phyloP scores from a whole-genome alignment of 352 stramenopile genomes.

The Globisporangium polare region DNA sequence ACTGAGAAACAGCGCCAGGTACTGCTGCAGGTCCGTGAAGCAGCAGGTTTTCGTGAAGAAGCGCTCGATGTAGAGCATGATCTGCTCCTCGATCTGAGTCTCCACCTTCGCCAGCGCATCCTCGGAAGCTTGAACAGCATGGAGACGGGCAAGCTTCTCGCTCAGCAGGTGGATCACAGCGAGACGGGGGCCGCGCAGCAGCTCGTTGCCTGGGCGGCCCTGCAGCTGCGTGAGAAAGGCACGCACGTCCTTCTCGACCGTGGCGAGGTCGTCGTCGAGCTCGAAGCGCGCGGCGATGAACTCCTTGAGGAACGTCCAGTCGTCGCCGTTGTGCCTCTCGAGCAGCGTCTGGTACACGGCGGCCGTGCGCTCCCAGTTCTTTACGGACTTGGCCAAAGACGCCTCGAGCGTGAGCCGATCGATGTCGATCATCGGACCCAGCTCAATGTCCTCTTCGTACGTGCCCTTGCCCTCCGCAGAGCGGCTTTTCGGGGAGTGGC shows the following conservation, averaged over 20 bases:
- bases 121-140: conserved; percentile 1
- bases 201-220: conserved; percentile 38
- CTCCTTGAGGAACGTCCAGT: conserved; percentile 77
- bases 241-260: conserved; percentile 27
- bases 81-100: conserved; percentile 34
- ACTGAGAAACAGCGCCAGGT: conserved; percentile 41
- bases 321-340: conserved; percentile 70
- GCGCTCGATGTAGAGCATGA: conserved; percentile 55
- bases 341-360: conserved; percentile 57
- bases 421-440: conserved; percentile 79
- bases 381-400: conserved; percentile 44
- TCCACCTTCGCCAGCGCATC: conserved; percentile 33
- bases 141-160: conserved; percentile 42
- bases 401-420: conserved; percentile 71
- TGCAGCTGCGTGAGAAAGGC: conserved; percentile 45
- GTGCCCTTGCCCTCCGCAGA: conserved; percentile 63
- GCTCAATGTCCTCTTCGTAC: conserved; percentile 81
- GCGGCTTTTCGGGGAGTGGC: conserved; percentile 31
- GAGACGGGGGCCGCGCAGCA: conserved; percentile 65
- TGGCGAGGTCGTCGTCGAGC: conserved; percentile 22
- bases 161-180: conserved; percentile 52
- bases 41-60: conserved; percentile 84
- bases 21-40: conserved; percentile 84
- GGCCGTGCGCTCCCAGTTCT: conserved; percentile 47
- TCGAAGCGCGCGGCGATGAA: conserved; percentile 56